A percentile compares a stretch with the other conserved stretches of the same genome.
Evolutionary conservation across 1,284 basidiomycete species (phyloP).

Genomic region (Trametes polyzona): DNA sequence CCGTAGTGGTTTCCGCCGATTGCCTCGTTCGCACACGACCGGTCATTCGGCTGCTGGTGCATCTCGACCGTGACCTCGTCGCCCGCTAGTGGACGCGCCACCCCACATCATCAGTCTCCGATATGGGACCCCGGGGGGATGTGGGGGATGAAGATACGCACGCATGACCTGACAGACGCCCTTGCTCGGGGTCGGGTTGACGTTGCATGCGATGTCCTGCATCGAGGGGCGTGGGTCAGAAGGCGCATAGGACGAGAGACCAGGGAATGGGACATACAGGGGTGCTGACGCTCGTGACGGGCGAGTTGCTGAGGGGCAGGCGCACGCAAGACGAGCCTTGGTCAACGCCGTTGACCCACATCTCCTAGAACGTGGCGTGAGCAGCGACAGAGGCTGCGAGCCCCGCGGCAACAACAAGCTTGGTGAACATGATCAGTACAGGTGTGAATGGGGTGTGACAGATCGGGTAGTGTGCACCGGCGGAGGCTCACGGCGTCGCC

Average conservation of each 20-base stretch:
- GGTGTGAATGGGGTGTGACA: neutral
- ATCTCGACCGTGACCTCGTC: conserved; percentile 55
- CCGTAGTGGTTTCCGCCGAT: conserved; percentile 53
- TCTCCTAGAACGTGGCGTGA: conserved; percentile 57
- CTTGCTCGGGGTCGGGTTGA: conserved; percentile 35
- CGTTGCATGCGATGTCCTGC: conserved; percentile 55
- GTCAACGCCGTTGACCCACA: conserved; percentile 57
- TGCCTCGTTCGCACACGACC: conserved; percentile 51
- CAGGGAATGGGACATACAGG: conserved; percentile 32
- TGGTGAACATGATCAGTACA: conserved; percentile 32
- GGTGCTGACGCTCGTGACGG: conserved; percentile 47
- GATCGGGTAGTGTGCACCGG: too few relatives aligned
- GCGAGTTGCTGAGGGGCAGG: conserved; percentile 48
- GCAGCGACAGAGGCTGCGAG: conserved; percentile 45
- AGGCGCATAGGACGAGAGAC: neutral
- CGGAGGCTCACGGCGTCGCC: too few relatives aligned
- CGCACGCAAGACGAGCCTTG: conserved; percentile 52
- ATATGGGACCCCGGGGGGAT: neutral
- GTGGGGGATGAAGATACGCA: conserved; percentile 24
- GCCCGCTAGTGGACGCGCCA: conserved; percentile 43
- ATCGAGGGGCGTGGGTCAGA: neutral
- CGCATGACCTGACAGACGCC: conserved; percentile 47
- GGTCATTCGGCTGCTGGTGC: conserved; percentile 55
- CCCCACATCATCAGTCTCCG: neutral
- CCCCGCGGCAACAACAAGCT: conserved; percentile 38